Evolutionary conservation across 2,329 filamentous ascomycete genomes (phyloP).

Genomic region (Verticillium alfalfae): DNA sequence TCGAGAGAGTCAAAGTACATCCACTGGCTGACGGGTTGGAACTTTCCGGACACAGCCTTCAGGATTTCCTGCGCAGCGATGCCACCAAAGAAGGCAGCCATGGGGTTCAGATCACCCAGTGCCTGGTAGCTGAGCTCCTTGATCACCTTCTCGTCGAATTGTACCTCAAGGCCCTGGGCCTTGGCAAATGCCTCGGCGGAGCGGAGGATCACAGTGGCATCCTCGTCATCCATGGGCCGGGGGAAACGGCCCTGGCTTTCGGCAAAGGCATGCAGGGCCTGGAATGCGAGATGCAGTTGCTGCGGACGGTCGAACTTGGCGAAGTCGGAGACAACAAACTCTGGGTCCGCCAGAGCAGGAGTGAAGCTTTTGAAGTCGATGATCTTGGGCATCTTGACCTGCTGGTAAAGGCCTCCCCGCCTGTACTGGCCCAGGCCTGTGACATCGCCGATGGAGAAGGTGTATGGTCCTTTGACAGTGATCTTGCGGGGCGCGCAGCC

Average conservation of each 20-base stretch:
- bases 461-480: constrained; percentile 91
- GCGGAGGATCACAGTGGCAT: constrained; percentile 72
- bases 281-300: constrained; percentile 87
- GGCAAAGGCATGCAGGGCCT: constrained; percentile 83
- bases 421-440: constrained; percentile 81
- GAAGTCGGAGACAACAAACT: constrained; percentile 88
- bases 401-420: constrained; percentile 82
- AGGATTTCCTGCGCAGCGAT: constrained; percentile 90
- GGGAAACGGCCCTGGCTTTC: constrained; percentile 72
- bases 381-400: constrained; percentile 98
- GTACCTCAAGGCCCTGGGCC: constrained; percentile 71
- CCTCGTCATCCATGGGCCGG: constrained; percentile 75
- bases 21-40: constrained; percentile 92
- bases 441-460: constrained; percentile 94
- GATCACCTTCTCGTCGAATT: constrained; percentile 87
- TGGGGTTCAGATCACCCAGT: constrained; percentile 80
- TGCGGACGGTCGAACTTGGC: constrained; percentile 95
- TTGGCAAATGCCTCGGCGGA: constrained; percentile 70
- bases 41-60: constrained; percentile 96
- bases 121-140: constrained; percentile 94
- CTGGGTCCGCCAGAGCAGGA: constrained; percentile 75
- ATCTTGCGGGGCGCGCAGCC: constrained; percentile 80
- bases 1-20: constrained; percentile 98
- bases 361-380: constrained; percentile 82
- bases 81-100: constrained; percentile 94